Conservation (phyloP, 2,329 filamentous ascomycete species). For the Aspergillus sp. region DNA sequence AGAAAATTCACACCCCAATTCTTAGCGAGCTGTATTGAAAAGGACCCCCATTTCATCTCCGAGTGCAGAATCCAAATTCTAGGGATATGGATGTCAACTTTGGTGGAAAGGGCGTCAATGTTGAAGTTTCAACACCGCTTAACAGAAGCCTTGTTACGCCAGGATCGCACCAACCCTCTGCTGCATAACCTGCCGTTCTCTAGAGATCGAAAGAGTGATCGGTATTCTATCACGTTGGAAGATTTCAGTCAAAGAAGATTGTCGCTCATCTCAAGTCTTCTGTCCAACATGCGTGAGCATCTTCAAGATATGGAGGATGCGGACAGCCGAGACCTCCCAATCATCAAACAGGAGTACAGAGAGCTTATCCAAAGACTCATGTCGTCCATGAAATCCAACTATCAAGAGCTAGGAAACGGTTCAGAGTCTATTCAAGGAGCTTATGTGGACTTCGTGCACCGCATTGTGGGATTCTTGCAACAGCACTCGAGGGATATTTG, state of each 20-base stretch:
- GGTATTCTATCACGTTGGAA: conserved; percentile 45
- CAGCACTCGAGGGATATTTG: conserved; percentile 55
- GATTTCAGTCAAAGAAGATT: conserved; percentile 54
- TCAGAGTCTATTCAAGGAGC: conserved; percentile 38
- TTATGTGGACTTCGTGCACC: conserved; percentile 60
- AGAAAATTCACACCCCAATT: conserved; percentile 45
- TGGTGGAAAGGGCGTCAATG: conserved; percentile 57
- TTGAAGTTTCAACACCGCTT: conserved; percentile 59
- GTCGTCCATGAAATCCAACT: conserved; percentile 58
- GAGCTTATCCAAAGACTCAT: conserved; percentile 53
- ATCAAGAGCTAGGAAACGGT: conserved; percentile 47
- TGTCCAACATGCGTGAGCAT: conserved; percentile 56
- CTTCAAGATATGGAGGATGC: conserved; percentile 34
- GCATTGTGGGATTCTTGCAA: conserved; percentile 55
- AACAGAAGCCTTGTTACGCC: conserved; percentile 50
- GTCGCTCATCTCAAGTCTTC: conserved; percentile 50
- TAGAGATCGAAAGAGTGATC: conserved; percentile 26
- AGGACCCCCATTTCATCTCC: conserved; percentile 35
- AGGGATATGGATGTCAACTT: conserved; percentile 49
- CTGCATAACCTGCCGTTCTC: conserved; percentile 57
- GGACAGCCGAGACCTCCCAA: conserved; percentile 30
- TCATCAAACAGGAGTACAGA: conserved; percentile 41
- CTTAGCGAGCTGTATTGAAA: conserved; percentile 40
- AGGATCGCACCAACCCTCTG: conserved; percentile 42
- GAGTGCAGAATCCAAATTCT: conserved; percentile 47